Evolutionary conservation across 441 rosid genomes (phyloP).

Genomic region (Cnidoscolus chayamansa): DNA sequence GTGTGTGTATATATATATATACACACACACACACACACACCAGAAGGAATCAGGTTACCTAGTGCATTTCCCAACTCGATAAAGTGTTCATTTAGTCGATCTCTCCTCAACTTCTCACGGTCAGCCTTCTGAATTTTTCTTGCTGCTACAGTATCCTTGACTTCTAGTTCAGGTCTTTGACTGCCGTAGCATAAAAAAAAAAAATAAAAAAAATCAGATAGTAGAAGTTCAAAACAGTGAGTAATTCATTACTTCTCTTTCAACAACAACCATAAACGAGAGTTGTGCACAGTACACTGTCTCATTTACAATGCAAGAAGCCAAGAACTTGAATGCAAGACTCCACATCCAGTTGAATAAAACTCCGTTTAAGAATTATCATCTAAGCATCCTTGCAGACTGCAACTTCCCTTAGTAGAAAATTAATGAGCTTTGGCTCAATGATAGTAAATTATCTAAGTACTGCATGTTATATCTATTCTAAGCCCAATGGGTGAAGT

Average conservation of each 20-base stretch:
- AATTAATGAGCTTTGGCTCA: too few relatives aligned
- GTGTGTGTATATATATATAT: too few relatives aligned
- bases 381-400: neutral
- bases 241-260: slow-evolving; percentile 2
- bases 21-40: neutral
- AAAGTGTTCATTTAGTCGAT: slow-evolving; percentile 77
- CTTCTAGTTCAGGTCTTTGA: slow-evolving; percentile 35
- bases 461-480: too few relatives aligned
- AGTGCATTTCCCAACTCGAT: slow-evolving; percentile 63
- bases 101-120: slow-evolving; percentile 83
- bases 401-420: neutral
- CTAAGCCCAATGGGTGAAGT: too few relatives aligned
- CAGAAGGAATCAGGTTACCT: slow-evolving; percentile 38
- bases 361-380: too few relatives aligned
- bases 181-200: slow-evolving; percentile 20
- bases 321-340: neutral
- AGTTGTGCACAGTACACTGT: neutral
- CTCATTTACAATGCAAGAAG: too few relatives aligned
- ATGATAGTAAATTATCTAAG: too few relatives aligned
- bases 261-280: neutral
- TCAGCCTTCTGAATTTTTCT: slow-evolving; percentile 81
- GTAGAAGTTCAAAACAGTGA: neutral
- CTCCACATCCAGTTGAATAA: neutral
- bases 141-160: slow-evolving; percentile 41
- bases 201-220: neutral